A percentile compares a stretch with the other conserved stretches of the same genome.
These are phyloP conservation scores for Annulohypoxylon maeteangense DNA, from an alignment of 495 filamentous ascomycete species.

Conservation along the genomic window DNA sequence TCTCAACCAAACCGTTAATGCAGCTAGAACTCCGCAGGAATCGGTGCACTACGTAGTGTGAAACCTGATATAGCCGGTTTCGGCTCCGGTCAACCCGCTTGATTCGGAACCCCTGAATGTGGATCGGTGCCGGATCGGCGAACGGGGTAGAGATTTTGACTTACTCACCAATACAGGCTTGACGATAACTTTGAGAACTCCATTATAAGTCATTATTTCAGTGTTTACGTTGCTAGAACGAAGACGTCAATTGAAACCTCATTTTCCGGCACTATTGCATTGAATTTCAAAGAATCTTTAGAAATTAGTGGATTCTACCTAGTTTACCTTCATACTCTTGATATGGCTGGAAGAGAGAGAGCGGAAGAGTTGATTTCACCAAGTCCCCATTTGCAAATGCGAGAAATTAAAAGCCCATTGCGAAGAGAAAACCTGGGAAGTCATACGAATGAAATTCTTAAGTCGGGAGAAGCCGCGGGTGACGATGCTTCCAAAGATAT, in stretches of 20 bases:
- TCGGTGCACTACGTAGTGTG: neutral
- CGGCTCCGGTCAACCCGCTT: neutral
- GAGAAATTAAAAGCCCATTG: too few species aligned
- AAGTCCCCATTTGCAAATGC: too few species aligned
- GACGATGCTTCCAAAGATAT: neutral
- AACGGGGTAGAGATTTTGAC: neutral
- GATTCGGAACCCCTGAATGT: neutral
- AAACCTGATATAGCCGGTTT: neutral
- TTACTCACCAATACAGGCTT: neutral
- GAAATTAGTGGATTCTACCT: too few species aligned
- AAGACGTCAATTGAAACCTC: too few species aligned
- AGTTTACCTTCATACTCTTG: neutral
- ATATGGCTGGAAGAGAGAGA: neutral
- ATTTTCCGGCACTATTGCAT: too few species aligned
- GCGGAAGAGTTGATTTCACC: neutral
- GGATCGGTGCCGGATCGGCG: slow-evolving; percentile 20
- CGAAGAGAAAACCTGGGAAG: neutral
- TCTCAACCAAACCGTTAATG: neutral
- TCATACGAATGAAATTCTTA: neutral
- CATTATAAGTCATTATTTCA: neutral
- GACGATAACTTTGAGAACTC: neutral
- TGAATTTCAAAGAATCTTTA: too few species aligned
- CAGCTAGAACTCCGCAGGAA: neutral
- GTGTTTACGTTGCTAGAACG: neutral
- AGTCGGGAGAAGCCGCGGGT: neutral